Evolutionary conservation across 2,329 filamentous ascomycete genomes (phyloP).

Genomic region (Juglanconis sp.): DNA sequence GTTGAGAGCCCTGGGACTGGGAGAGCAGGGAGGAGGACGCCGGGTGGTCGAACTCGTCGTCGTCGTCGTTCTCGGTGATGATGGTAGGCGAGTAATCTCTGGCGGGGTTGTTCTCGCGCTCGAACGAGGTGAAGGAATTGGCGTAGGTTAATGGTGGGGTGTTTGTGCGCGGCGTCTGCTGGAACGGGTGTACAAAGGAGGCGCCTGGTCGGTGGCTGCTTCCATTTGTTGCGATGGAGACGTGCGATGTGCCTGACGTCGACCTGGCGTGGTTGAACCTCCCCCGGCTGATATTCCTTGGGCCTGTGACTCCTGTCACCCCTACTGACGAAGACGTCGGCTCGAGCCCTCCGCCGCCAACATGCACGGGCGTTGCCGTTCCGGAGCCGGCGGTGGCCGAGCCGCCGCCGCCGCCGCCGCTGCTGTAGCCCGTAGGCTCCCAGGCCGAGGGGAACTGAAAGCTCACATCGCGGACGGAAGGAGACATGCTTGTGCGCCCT

Average conservation of each 20-base stretch:
- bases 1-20: constrained; percentile 22
- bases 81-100: constrained; percentile 56
- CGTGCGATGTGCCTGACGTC: constrained; percentile 55
- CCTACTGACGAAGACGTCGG: neutral
- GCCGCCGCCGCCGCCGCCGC: neutral
- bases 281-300: constrained; percentile 12
- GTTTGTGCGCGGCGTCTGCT: constrained; percentile 59
- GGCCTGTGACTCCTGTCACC: neutral
- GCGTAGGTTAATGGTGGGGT: constrained; percentile 59
- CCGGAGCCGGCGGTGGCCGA: constrained; percentile 20
- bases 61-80: constrained; percentile 52
- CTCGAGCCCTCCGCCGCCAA: constrained; percentile 20
- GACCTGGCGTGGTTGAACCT: constrained; percentile 56
- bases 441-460: constrained; percentile 32
- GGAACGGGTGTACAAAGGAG: constrained; percentile 61
- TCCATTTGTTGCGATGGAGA: constrained; percentile 52
- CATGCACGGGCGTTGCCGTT: constrained; percentile 12
- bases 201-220: constrained; percentile 44
- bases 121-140: constrained; percentile 51
- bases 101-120: constrained; percentile 32
- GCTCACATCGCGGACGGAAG: constrained; percentile 41
- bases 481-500: constrained; percentile 20
- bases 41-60: constrained; percentile 39
- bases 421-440: constrained; percentile 15
- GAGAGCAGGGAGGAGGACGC: constrained; percentile 17